phyloP scores from a whole-genome alignment of 176 grass and related monocot genomes.

The Carex littledalei region DNA sequence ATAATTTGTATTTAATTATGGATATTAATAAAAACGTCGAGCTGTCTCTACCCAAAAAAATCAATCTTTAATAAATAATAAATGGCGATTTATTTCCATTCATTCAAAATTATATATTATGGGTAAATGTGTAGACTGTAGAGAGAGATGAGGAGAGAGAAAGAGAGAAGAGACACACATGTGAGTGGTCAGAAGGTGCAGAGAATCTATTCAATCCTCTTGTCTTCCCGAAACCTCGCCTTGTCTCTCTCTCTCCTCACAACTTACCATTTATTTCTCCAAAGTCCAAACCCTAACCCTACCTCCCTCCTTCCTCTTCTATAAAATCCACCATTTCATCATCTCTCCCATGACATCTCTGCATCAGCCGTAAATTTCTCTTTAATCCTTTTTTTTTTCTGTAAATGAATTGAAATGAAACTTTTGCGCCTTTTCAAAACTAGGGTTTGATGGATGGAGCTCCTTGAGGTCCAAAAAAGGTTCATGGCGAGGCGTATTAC shows the following conservation, averaged over 20 bases:
- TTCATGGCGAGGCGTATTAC: conserved; percentile 30
- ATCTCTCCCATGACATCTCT: neutral
- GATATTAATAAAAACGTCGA: too few relatives aligned
- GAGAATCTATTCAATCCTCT: conserved; percentile 26
- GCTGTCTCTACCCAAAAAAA: neutral
- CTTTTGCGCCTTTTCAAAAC: neutral
- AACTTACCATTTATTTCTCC: conserved; percentile 12
- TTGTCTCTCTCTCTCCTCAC: neutral
- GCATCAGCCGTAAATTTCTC: neutral
- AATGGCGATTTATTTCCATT: conserved; percentile 1
- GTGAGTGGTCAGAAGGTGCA: conserved; percentile 22
- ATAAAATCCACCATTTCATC: neutral
- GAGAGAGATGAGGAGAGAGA: neutral
- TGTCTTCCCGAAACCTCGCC: conserved; percentile 20
- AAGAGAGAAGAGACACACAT: neutral
- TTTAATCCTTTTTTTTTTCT: neutral
- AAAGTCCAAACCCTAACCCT: conserved; percentile 20
- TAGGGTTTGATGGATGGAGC: conserved; percentile 39
- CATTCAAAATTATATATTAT: neutral
- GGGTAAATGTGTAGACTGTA: too few relatives aligned
- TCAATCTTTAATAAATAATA: neutral
- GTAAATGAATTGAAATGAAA: neutral
- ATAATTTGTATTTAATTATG: too few relatives aligned
- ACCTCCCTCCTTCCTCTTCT: neutral
- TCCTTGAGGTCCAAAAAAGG: conserved; percentile 53